Evolutionary conservation across 768 basidiomycete species (phyloP).

Genomic region (Pisolithus sp.): DNA sequence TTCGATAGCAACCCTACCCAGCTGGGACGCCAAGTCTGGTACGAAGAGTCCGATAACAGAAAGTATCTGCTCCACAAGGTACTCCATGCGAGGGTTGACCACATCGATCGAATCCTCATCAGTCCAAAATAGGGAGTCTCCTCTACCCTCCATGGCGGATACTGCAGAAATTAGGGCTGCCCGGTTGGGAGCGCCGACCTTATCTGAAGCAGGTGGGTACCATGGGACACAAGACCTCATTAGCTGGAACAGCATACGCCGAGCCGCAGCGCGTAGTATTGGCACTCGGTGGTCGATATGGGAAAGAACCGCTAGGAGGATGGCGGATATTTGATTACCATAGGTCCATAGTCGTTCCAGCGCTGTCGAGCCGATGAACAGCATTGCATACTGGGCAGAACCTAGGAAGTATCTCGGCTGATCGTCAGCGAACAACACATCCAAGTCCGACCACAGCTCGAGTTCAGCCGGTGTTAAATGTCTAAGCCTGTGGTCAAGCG

Average conservation of each 20-base stretch:
- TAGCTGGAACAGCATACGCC: constrained; percentile 77
- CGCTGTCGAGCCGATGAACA: constrained; percentile 75
- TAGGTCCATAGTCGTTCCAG: constrained; percentile 74
- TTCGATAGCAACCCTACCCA: constrained; percentile 73
- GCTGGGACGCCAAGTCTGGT: constrained; percentile 61
- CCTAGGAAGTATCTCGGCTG: constrained; percentile 67
- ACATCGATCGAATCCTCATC: constrained; percentile 57
- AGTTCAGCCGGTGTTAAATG: constrained; percentile 58
- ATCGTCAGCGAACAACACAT: constrained; percentile 61
- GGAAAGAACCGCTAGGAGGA: constrained; percentile 75
- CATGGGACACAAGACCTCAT: constrained; percentile 77
- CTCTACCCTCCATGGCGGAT: constrained; percentile 50
- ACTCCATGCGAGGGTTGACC: constrained; percentile 60
- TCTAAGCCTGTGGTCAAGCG: constrained; percentile 62
- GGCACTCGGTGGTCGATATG: constrained; percentile 75
- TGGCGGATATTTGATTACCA: constrained; percentile 57
- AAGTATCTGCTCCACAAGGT: constrained; percentile 61
- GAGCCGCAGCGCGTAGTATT: constrained; percentile 65
- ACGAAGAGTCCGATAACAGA: constrained; percentile 62
- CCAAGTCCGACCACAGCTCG: constrained; percentile 75
- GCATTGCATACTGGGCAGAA: constrained; percentile 81
- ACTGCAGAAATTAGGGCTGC: constrained; percentile 46
- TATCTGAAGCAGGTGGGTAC: constrained; percentile 66
- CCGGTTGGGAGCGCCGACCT: constrained; percentile 42
- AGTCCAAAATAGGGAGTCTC: constrained; percentile 58